Conservation (phyloP, 495 filamentous ascomycete genomes). For the Cudoniella acicularis region DNA sequence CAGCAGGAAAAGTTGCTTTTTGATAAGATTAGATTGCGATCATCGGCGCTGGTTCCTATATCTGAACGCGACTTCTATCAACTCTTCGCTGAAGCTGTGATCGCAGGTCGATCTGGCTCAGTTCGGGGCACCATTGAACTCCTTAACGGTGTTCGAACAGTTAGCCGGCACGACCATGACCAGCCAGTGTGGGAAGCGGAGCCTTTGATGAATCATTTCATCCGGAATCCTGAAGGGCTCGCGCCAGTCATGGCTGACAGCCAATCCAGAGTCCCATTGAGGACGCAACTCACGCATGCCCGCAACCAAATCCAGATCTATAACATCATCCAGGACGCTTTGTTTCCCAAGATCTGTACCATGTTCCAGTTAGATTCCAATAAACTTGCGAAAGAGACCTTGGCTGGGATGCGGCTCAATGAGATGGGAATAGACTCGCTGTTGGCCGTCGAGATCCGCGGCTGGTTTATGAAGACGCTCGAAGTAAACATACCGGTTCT, state of each 20-base stretch:
- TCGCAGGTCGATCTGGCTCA: slow-evolving; percentile 28
- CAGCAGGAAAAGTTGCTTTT: background rate
- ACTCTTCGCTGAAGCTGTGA: slow-evolving; percentile 55
- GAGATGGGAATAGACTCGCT: slow-evolving; percentile 36
- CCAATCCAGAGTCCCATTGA: too few species aligned
- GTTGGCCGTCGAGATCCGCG: slow-evolving; percentile 30
- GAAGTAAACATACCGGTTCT: slow-evolving; percentile 38
- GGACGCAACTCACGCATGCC: too few species aligned
- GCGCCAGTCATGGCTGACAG: too few species aligned
- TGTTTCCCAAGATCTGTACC: background rate
- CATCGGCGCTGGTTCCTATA: slow-evolving; percentile 19
- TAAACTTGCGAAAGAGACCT: background rate
- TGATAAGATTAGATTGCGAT: background rate
- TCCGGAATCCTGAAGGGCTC: too few species aligned
- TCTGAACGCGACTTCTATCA: slow-evolving; percentile 58
- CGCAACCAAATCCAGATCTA: too few species aligned
- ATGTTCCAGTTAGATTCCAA: background rate
- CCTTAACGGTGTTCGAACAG: background rate
- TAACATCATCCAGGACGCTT: too few species aligned
- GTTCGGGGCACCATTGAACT: background rate
- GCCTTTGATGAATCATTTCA: too few species aligned
- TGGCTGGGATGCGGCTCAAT: slow-evolving; percentile 7
- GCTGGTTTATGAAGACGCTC: slow-evolving; percentile 36
- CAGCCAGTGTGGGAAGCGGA: too few species aligned
- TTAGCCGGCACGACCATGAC: background rate